These are phyloP conservation scores for Amanita pallidorosea DNA, from an alignment of 768 basidiomycete species.

Conservation along the genomic window DNA sequence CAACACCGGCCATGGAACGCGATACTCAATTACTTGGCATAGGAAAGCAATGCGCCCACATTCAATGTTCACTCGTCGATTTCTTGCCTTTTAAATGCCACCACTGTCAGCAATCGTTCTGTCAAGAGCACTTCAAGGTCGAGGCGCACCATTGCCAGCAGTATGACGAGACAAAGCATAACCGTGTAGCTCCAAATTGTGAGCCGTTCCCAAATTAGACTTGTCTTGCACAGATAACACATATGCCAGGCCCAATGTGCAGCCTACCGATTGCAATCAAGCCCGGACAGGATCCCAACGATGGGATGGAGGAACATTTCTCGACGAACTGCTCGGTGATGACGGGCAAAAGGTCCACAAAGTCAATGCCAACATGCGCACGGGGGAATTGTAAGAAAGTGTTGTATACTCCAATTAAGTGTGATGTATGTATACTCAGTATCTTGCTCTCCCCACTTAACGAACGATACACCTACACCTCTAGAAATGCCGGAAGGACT, in stretches of 20 bases:
- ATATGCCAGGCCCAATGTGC: conserved; percentile 64
- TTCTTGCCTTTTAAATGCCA: conserved; percentile 84
- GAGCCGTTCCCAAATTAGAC: background rate
- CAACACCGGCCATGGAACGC: conserved; percentile 20
- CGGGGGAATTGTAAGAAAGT: conserved; percentile 59
- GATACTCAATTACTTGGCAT: conserved; percentile 53
- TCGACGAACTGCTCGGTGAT: conserved; percentile 53
- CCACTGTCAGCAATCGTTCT: conserved; percentile 62
- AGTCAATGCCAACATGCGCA: conserved; percentile 48
- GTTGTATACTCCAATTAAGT: conserved; percentile 63
- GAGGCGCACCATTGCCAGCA: conserved; percentile 54
- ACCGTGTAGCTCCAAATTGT: conserved; percentile 55
- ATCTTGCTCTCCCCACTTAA: background rate
- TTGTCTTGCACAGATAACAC: background rate
- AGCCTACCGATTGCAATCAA: conserved; percentile 63
- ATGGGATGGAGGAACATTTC: conserved; percentile 73
- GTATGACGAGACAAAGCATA: conserved; percentile 60
- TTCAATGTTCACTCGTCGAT: conserved; percentile 63
- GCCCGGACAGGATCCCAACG: conserved; percentile 72
- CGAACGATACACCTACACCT: background rate
- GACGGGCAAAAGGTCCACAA: conserved; percentile 45
- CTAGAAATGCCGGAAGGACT: conserved; percentile 63
- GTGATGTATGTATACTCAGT: conserved; percentile 42
- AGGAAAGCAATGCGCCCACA: conserved; percentile 62
- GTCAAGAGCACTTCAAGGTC: conserved; percentile 71